These are phyloP conservation scores for Verticillium dahliae DNA, from an alignment of 2,329 filamentous ascomycete genomes.

Conservation along the genomic window DNA sequence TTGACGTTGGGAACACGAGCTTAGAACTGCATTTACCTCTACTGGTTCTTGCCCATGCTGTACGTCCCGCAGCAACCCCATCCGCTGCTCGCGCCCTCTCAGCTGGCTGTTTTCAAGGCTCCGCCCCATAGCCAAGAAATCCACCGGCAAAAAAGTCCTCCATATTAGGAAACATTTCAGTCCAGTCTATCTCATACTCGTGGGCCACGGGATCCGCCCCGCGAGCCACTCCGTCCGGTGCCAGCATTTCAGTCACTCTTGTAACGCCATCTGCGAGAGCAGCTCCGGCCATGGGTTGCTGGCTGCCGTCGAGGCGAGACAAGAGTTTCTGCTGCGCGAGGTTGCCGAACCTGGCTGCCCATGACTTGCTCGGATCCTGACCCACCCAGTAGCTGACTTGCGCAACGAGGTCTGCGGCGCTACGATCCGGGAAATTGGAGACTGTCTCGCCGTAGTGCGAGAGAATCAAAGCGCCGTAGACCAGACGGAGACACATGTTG, in stretches of 20 bases:
- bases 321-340: not conserved
- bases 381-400: not conserved
- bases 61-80: too few relatives aligned
- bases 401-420: not conserved
- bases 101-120: too few relatives aligned
- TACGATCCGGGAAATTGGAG: not conserved
- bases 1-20: too few relatives aligned
- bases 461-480: not conserved
- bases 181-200: not conserved
- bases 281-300: not conserved
- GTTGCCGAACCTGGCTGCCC: not conserved
- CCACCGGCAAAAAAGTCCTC: not conserved
- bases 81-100: too few relatives aligned
- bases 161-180: not conserved
- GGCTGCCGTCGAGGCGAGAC: not conserved
- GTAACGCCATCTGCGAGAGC: not conserved
- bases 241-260: not conserved
- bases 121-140: not conserved
- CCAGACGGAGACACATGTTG: not conserved
- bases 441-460: not conserved
- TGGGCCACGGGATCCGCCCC: not conserved
- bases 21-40: too few relatives aligned
- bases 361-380: not conserved
- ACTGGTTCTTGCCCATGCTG: too few relatives aligned
- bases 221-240: not conserved